These are phyloP conservation scores for Friedmanniomyces simplex DNA, from an alignment of 495 filamentous ascomycete species.

Conservation along the genomic window DNA sequence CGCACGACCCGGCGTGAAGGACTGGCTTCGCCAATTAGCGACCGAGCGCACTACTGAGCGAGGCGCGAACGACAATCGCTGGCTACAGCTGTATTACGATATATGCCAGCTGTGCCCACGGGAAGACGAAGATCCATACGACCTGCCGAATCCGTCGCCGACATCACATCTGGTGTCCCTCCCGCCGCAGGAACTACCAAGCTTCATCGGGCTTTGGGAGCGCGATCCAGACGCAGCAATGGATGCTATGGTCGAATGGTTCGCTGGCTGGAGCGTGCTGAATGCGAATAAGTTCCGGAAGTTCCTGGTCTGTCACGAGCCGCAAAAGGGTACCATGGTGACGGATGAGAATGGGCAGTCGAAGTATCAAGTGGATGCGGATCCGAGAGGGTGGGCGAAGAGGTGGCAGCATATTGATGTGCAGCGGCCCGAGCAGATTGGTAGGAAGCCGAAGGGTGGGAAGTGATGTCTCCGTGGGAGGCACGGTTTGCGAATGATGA, in stretches of 20 bases:
- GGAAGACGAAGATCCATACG: conserved; percentile 6
- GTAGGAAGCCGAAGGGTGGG: too few relatives aligned
- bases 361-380: neutral
- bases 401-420: conserved; percentile 17
- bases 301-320: conserved; percentile 16
- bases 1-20: conserved; percentile 11
- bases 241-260: conserved; percentile 15
- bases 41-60: neutral
- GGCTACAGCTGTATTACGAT: conserved; percentile 1
- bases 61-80: neutral
- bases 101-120: conserved; percentile 13
- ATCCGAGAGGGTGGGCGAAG: conserved; percentile 12
- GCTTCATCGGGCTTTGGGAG: conserved; percentile 9
- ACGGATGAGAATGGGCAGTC: conserved; percentile 1
- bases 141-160: conserved; percentile 9
- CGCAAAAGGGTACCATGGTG: conserved; percentile 1
- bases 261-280: conserved; percentile 4
- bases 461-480: too few relatives aligned
- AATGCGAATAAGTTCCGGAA: conserved; percentile 4
- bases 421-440: neutral
- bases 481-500: too few relatives aligned
- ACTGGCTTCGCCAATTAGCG: conserved; percentile 11
- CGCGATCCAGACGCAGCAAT: conserved; percentile 11
- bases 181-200: conserved; percentile 2
- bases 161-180: conserved; percentile 9